Conservation (phyloP, 208 protist genomes). For the Zelonia costaricensis region DNA sequence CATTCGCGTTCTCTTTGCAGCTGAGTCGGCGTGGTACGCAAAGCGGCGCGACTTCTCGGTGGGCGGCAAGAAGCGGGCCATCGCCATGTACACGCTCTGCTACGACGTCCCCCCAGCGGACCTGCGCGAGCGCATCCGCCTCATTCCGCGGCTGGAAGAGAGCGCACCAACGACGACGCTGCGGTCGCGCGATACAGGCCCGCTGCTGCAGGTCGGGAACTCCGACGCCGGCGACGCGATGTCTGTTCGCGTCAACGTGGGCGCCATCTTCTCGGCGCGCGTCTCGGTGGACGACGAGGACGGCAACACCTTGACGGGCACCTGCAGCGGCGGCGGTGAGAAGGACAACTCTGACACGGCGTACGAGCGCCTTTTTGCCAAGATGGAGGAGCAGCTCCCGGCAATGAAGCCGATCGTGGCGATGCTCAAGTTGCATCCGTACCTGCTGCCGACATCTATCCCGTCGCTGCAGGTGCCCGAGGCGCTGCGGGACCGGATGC, state of each 20-base stretch:
- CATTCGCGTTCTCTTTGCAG: not conserved
- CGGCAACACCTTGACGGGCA: slow-evolving; percentile 1
- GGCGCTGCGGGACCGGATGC: slow-evolving; percentile 15
- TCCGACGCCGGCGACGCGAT: not conserved
- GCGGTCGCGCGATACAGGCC: not conserved
- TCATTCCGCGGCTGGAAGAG: slow-evolving; percentile 12
- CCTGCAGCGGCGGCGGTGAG: slow-evolving; percentile 1
- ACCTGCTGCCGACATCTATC: slow-evolving; percentile 14
- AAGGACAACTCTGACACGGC: slow-evolving; percentile 13
- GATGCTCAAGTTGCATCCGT: not conserved
- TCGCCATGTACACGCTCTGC: slow-evolving; percentile 71
- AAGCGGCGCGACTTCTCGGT: slow-evolving; percentile 20
- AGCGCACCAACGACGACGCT: not conserved
- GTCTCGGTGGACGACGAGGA: slow-evolving; percentile 23
- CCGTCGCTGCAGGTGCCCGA: slow-evolving; percentile 12
- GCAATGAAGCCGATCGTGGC: slow-evolving; percentile 4
- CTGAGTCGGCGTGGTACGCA: not conserved
- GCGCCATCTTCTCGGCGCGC: slow-evolving; percentile 15
- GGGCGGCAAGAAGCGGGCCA: slow-evolving; percentile 57
- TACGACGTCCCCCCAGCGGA: slow-evolving; percentile 43
- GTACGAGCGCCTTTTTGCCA: slow-evolving; percentile 21
- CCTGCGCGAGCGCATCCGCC: slow-evolving; percentile 33
- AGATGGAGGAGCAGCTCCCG: not conserved
- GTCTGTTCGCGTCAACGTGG: slow-evolving; percentile 6
- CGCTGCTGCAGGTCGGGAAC: not conserved